Evolutionary conservation across 140 eudicot genomes (phyloP).

Genomic region (Cichorium intybus): DNA sequence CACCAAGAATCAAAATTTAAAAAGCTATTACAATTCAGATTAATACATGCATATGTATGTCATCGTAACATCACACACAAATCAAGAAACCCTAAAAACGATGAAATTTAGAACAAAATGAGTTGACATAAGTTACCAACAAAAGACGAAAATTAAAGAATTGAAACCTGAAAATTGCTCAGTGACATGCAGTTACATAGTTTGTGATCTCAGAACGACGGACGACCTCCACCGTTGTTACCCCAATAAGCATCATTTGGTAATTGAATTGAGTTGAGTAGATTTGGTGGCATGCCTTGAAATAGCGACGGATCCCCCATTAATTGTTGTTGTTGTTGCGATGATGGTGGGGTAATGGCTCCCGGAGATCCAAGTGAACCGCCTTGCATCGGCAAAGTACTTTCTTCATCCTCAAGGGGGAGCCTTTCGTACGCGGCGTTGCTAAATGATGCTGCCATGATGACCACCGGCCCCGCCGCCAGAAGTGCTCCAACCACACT

Average conservation of each 20-base stretch:
- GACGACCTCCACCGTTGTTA: constrained; percentile 49
- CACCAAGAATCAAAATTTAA: constrained; percentile 4
- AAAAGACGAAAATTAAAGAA: constrained; percentile 27
- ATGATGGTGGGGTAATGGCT: constrained; percentile 36
- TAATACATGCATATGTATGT: constrained; percentile 28
- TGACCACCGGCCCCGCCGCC: constrained; percentile 42
- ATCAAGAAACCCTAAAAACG: constrained; percentile 21
- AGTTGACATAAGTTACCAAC: constrained; percentile 12
- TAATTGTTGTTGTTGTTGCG: constrained; percentile 30
- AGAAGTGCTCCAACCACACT: constrained; percentile 41
- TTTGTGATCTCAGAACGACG: constrained; percentile 37
- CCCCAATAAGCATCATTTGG: constrained; percentile 73
- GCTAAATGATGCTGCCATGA: constrained; percentile 45
- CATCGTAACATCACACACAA: constrained; percentile 33
- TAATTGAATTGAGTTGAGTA: constrained; percentile 55
- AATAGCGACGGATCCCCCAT: constrained; percentile 51
- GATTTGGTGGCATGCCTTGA: constrained; percentile 63
- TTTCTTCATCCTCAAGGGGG: constrained; percentile 42
- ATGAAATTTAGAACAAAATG: constrained; percentile 11
- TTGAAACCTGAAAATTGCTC: constrained; percentile 24
- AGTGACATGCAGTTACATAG: constrained; percentile 15
- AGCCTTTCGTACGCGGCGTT: constrained; percentile 44
- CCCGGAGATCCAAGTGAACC: constrained; percentile 66
- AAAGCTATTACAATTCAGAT: constrained; percentile 27
- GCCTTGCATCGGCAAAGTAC: constrained; percentile 41